Evolutionary conservation across 768 basidiomycete genomes (phyloP).

Genomic region (Boletus coccyginus): DNA sequence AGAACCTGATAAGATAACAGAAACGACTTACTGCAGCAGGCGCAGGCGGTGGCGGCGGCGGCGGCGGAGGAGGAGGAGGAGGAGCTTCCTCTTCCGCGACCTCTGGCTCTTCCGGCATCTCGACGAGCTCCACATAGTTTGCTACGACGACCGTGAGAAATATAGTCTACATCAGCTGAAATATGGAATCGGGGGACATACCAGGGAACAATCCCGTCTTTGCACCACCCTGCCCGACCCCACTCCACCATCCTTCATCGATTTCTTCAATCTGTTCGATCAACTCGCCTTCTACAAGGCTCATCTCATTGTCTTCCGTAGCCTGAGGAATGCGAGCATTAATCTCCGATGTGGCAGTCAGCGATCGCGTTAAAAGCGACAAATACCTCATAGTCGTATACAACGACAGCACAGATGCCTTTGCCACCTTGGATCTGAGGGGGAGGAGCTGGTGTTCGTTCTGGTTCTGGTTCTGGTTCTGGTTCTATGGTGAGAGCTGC

Average conservation of each 20-base stretch:
- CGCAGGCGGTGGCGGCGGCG: conserved; percentile 34
- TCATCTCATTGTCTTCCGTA: conserved; percentile 84
- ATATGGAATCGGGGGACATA: conserved; percentile 31
- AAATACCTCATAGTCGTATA: conserved; percentile 75
- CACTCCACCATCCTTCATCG: conserved; percentile 93
- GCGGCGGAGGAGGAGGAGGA: conserved; percentile 58
- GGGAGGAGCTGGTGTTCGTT: conserved; percentile 11
- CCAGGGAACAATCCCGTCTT: conserved; percentile 85
- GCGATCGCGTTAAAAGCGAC: neutral
- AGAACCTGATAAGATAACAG: too few relatives aligned
- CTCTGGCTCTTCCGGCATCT: conserved; percentile 39
- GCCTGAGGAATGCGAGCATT: conserved; percentile 40
- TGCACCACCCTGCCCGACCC: conserved; percentile 58
- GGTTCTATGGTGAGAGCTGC: conserved; percentile 29
- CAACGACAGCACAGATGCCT: conserved; percentile 70
- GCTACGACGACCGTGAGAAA: conserved; percentile 42
- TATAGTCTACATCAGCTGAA: neutral
- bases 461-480: conserved; percentile 37
- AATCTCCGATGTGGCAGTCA: neutral
- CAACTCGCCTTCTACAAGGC: conserved; percentile 73
- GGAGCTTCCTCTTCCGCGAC: conserved; percentile 42
- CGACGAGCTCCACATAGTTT: conserved; percentile 83
- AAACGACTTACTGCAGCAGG: conserved; percentile 38
- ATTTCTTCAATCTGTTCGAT: conserved; percentile 81
- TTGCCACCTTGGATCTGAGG: conserved; percentile 17